Percentiles rank a stretch among this genome's conserved stretches.
Evolutionary conservation across 2,329 filamentous ascomycete species (phyloP).

Genomic region (Aspergillus terreus): DNA sequence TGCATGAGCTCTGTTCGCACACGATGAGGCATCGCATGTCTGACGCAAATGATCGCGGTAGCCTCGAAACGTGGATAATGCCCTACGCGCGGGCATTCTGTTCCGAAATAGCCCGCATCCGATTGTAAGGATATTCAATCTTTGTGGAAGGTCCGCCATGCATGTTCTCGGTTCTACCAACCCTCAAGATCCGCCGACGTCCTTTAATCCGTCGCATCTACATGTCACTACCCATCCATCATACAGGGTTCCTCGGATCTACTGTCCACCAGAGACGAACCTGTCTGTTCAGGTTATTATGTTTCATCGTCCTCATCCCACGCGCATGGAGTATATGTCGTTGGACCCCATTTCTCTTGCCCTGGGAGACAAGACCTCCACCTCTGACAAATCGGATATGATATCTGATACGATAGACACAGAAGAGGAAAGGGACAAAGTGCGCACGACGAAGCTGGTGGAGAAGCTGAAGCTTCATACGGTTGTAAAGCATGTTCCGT

Average conservation of each 20-base stretch:
- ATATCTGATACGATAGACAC: constrained; percentile 60
- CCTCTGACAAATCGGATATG: constrained; percentile 26
- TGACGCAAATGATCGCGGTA: constrained; percentile 30
- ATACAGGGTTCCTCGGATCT: constrained; percentile 64
- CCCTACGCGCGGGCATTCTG: constrained; percentile 76
- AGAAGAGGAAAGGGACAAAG: constrained; percentile 67
- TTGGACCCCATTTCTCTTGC: constrained; percentile 83
- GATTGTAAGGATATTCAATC: constrained; percentile 72
- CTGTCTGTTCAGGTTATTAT: constrained; percentile 81
- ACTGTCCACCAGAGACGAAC: constrained; percentile 61
- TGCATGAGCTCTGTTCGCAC: neutral
- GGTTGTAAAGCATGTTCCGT: constrained; percentile 70
- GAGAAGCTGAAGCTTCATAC: constrained; percentile 87
- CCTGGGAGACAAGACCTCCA: constrained; percentile 65
- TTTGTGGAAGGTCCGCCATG: constrained; percentile 79
- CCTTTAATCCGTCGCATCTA: constrained; percentile 67
- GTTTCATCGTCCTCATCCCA: constrained; percentile 81
- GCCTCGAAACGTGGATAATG: constrained; percentile 79
- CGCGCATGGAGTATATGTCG: constrained; percentile 94
- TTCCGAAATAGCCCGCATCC: constrained; percentile 79
- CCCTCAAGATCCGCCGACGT: constrained; percentile 43
- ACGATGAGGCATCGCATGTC: constrained; percentile 2
- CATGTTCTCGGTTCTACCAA: constrained; percentile 86
- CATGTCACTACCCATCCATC: constrained; percentile 53
- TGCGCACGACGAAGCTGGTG: constrained; percentile 63